Evolutionary conservation across 331 rosid genomes (phyloP), one percentile per base, ranked within the genome.

Genomic region (Malus hybrid): DNA sequence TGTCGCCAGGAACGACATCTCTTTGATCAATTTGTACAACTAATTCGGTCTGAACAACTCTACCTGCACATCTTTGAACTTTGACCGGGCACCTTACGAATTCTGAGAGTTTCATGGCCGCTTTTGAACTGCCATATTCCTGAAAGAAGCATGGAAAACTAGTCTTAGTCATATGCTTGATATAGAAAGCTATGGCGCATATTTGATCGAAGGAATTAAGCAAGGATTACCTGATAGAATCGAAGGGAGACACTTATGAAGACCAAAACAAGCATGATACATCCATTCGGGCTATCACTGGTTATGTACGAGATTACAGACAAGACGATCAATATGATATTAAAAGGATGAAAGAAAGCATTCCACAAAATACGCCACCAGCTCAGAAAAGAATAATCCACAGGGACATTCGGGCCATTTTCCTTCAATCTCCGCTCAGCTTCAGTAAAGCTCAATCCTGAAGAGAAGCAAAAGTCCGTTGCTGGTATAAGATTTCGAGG

Each of bases 31-130:
- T 86, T 73, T 88, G 97, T 81, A 92, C 97, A 13, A 77, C 70
- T 44, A 92, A 70, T 67, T 92, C 97, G 44, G 85, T 90, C 82
- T 92, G 97, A 55, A 77, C 85, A 63, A 90, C 76, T 82, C 97
- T 88, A 27, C 97, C 97, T 2, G 96, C 97, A 34, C 97, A 92
- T 78, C 96, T 85, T 84, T 92, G 96, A 65, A 92, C 97, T 85
- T 87, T 90, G 57, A 92, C 84, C 3, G 97, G 93, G 64, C 85
- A 87, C 70, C 85, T 85, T 27, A 92, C 82, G 60, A 87, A 85
- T 76, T 90, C 93, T 29, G 96, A 85, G 60, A 92, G 96, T 79
- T 84, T 84, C 90, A 83, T 90, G 13, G 97, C 97, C 24, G 97
- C 97, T 87, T 88, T 92, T 81, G 96, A 92, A 70, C 96, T 92